These are phyloP conservation scores for Fraxinus nigra DNA, from an alignment of 305 asterid genomes.

Conservation along the genomic window DNA sequence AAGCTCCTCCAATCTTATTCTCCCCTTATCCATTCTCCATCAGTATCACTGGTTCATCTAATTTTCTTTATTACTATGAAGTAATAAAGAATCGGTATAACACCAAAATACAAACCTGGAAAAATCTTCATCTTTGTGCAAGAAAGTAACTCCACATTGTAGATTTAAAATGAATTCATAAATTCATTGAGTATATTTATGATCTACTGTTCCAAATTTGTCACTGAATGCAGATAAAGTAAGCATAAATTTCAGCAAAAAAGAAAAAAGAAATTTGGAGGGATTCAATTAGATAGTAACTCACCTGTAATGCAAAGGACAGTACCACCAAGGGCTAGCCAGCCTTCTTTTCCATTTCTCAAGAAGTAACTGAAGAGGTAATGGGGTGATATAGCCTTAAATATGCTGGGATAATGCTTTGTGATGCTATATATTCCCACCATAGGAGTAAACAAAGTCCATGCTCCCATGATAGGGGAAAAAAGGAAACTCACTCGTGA, in stretches of 20 bases:
- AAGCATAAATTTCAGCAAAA: background rate
- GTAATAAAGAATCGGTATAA: background rate
- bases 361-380: constrained; percentile 34
- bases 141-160: background rate
- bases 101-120: background rate
- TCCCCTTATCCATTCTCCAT: background rate
- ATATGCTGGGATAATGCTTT: constrained; percentile 41
- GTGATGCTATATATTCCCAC: constrained; percentile 43
- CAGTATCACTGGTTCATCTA: background rate
- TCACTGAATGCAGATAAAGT: background rate
- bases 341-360: constrained; percentile 46
- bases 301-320: constrained; percentile 51
- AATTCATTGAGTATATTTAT: background rate
- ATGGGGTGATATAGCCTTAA: constrained; percentile 48
- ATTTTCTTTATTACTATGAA: background rate
- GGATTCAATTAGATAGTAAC: background rate
- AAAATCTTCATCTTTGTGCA: background rate
- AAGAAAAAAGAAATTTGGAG: background rate
- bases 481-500: constrained; percentile 48
- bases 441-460: constrained; percentile 45
- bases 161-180: constrained; percentile 1
- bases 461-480: constrained; percentile 49
- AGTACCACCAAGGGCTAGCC: constrained; percentile 43
- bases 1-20: background rate
- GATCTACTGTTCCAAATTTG: background rate